Base-by-base conservation (phyloP, 768 basidiomycete genomes). In the Austroboletus eburneus region DNA sequence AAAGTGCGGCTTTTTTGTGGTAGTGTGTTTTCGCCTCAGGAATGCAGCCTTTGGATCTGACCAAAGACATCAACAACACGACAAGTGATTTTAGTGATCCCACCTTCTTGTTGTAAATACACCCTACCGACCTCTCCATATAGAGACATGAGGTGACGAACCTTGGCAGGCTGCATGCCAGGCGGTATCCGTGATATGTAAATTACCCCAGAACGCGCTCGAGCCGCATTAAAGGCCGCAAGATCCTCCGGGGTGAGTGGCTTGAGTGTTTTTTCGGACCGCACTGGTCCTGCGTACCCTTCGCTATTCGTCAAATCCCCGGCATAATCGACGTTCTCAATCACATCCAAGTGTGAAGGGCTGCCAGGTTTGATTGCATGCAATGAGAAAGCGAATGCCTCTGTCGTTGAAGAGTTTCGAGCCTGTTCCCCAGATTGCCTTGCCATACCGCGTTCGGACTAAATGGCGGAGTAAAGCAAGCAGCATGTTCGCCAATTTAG, bases 111-210 rank as follows among this genome's bases (percentile, higher is more conserved):
- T 60, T 92, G 91, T 50, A 98, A 73, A 72, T 93, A 98, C 13
- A 98, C 90, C 43, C 91, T 76, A 2, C 92, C 94, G 4, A 97
- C 75, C 49, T 92, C 91, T 4, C 96, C 96, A 60, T 92, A 86
- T 30, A 78, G 77, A 51, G 81, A 83, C 84, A 99, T 86, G 34
- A 99, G 73, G 68, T 98, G 91, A 48, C 93, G 84, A 30, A 98
- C 90, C 68, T 98, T 97, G 9, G 88, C 77, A 23, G 96, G 96
- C 18, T 87, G 90, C 96, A 99, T 98, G 2, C 93, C 95, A 13
- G 96, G 96, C 3, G 96, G 96, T 58, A 98, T 87, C 25, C 96
- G 78, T 14, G 93, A 96, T 35, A 99, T 91, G 66, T 98, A 99
- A 40, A 98, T 71, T 42, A 97, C 82, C 0, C 94, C 94, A 17